Evolutionary conservation across 2,329 filamentous ascomycete species (phyloP).

Genomic region (Ceratocystis lukuohia): DNA sequence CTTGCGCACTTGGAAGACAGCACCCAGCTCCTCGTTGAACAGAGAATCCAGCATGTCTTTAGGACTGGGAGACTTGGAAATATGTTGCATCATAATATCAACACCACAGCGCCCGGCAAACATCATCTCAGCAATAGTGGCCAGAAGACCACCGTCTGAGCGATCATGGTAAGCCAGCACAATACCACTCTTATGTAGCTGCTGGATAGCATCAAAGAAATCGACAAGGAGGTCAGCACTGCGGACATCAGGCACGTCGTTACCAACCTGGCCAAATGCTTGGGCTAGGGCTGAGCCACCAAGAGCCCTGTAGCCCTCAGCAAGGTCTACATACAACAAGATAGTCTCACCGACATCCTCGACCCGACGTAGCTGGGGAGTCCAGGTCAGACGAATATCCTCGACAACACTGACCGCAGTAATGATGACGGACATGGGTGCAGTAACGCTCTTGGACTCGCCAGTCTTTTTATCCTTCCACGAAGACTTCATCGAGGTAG

Average conservation of each 20-base stretch:
- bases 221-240: conserved; percentile 70
- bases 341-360: conserved; percentile 84
- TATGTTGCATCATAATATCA: conserved; percentile 67
- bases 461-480: conserved; percentile 63
- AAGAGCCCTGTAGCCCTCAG: conserved; percentile 63
- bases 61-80: conserved; percentile 48
- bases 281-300: conserved; percentile 88
- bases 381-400: conserved; percentile 81
- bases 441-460: conserved; percentile 71
- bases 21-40: conserved; percentile 93
- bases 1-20: conserved; percentile 87
- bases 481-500: conserved; percentile 96
- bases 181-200: conserved; percentile 44
- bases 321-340: conserved; percentile 83
- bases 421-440: conserved; percentile 81
- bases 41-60: conserved; percentile 60
- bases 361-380: conserved; percentile 66
- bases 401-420: conserved; percentile 79
- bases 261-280: conserved; percentile 71
- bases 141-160: conserved; percentile 84
- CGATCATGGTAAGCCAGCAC: conserved; percentile 92
- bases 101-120: conserved; percentile 87
- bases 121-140: conserved; percentile 92
- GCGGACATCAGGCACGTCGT: conserved; percentile 74
- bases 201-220: conserved; percentile 74